Conservation (phyloP, 345 rosid species). For the Clausena lansium region DNA sequence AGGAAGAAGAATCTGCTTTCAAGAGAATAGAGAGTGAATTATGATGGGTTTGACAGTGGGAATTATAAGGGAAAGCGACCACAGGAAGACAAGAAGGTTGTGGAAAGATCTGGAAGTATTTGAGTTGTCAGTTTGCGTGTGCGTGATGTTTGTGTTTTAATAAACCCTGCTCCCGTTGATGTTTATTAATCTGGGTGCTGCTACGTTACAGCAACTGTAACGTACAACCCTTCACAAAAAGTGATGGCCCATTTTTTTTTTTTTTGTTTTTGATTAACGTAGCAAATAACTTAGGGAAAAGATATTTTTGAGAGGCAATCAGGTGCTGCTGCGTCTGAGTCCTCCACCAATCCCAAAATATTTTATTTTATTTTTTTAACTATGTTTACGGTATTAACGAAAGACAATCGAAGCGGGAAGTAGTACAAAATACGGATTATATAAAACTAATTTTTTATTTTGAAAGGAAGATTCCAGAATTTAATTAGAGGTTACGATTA, state of each 20-base stretch:
- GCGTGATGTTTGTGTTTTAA: not conserved
- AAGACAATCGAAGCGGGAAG: too few species aligned
- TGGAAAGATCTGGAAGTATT: conserved; percentile 51
- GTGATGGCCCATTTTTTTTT: too few species aligned
- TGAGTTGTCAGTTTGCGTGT: not conserved
- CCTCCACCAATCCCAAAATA: not conserved
- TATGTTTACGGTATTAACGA: too few species aligned
- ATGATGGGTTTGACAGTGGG: not conserved
- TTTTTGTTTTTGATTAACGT: too few species aligned
- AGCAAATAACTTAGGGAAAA: not conserved
- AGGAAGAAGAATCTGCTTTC: too few species aligned
- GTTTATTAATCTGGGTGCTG: too few species aligned
- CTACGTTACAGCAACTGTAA: too few species aligned
- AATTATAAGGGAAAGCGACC: conserved; percentile 4
- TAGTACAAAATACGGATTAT: too few species aligned
- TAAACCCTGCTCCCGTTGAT: not conserved
- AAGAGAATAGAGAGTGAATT: too few species aligned
- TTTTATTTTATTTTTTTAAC: not conserved
- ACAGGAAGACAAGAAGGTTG: conserved; percentile 29
- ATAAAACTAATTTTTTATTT: too few species aligned
- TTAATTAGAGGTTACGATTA: not conserved
- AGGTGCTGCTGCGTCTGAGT: not conserved
- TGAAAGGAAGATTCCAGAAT: not conserved
- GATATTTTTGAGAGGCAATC: not conserved
- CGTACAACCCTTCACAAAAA: too few species aligned